Conservation (phyloP, 352 stramenopile genomes). For the Phytopythium cucurbitacearum region DNA sequence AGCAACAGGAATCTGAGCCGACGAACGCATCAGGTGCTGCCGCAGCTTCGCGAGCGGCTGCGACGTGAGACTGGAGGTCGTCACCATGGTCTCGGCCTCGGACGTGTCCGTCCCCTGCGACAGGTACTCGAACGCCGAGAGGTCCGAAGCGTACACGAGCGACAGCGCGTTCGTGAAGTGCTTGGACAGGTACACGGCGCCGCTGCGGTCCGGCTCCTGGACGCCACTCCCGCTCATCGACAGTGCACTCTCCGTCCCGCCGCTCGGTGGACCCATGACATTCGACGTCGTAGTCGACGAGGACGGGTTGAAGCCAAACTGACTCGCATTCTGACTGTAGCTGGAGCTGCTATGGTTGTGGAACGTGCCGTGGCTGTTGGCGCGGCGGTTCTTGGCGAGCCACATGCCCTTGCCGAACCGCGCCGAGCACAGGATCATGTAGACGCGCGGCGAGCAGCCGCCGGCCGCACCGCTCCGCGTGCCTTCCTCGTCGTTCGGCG, state of each 20-base stretch:
- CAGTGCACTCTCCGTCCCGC: no score
- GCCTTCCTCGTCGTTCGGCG: constrained; percentile 10
- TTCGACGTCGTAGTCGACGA: no score
- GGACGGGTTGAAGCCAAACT: no score
- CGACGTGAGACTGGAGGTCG: neutral
- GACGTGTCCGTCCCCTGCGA: constrained; percentile 2
- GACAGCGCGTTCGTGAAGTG: constrained; percentile 63
- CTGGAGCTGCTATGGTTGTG: constrained; percentile 13
- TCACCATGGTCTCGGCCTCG: no score
- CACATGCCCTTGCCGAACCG: constrained; percentile 84
- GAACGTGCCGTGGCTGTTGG: constrained; percentile 9
- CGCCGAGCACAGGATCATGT: constrained; percentile 70
- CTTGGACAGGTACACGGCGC: constrained; percentile 59
- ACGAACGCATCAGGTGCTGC: constrained; percentile 4
- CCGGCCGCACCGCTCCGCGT: constrained; percentile 9
- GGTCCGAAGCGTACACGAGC: constrained; percentile 64
- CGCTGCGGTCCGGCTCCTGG: constrained; percentile 7
- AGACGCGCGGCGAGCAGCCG: constrained; percentile 28
- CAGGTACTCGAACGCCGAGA: constrained; percentile 40
- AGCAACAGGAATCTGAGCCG: neutral
- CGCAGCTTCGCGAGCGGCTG: neutral
- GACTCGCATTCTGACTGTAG: neutral
- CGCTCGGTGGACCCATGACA: no score
- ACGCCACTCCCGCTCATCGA: neutral
- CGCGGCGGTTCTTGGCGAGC: constrained; percentile 43